A percentile compares a stretch with the other conserved stretches of the same genome.
Conservation (phyloP, 208 protist genomes). For the Endotrypanum monterogeii region DNA sequence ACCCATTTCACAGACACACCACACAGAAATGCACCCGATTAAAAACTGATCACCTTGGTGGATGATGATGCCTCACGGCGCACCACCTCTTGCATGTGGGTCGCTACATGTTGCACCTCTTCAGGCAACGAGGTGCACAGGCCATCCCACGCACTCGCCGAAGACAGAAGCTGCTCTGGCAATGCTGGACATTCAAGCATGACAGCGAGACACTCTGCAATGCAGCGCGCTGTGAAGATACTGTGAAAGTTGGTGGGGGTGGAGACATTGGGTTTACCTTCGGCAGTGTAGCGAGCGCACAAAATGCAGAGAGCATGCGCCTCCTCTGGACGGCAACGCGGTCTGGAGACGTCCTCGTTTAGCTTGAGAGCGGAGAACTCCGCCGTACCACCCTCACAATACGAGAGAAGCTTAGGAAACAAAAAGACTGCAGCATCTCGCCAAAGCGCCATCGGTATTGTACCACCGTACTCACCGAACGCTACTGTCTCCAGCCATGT, state of each 20-base stretch:
- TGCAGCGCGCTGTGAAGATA: constrained; percentile 17
- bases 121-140: constrained; percentile 3
- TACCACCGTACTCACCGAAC: constrained; percentile 37
- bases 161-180: constrained; percentile 8
- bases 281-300: constrained; percentile 14
- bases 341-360: background rate
- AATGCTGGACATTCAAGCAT: background rate
- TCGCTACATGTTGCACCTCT: constrained; percentile 1
- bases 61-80: background rate
- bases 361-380: background rate
- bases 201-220: constrained; percentile 21
- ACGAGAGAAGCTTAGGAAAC: constrained; percentile 1
- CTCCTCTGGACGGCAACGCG: background rate
- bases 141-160: constrained; percentile 28
- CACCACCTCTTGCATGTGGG: constrained; percentile 25
- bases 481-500: constrained; percentile 51
- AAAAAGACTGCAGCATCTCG: constrained; percentile 25
- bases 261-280: background rate
- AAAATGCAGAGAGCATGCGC: constrained; percentile 35
- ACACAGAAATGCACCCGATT: background rate
- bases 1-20: background rate
- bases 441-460: constrained; percentile 52
- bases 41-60: constrained; percentile 28
- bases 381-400: background rate
- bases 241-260: constrained; percentile 14